These are phyloP conservation scores for Stereum hirsutum DNA, from an alignment of 1,284 basidiomycete genomes.

Conservation along the genomic window DNA sequence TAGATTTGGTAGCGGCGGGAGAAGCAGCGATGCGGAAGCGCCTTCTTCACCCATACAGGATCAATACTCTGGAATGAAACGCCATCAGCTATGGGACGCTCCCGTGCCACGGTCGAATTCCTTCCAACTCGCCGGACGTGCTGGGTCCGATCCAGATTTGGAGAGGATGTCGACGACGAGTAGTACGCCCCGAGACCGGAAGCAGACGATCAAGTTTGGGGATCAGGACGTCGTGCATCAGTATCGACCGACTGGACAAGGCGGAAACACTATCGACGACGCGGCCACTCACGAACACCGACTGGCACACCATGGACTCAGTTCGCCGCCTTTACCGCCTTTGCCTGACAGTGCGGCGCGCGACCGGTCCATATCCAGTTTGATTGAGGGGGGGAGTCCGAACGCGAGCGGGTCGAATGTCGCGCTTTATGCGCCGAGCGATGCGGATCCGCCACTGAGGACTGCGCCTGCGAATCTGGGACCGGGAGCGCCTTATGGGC, in stretches of 20 bases:
- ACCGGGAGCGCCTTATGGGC: no score
- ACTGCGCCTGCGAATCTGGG: no score
- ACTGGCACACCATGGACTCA: constrained; percentile 16
- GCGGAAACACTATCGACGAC: no score
- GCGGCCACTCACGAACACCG: constrained; percentile 47
- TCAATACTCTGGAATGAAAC: constrained; percentile 36
- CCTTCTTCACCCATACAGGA: constrained; percentile 9
- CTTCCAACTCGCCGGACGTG: constrained; percentile 9
- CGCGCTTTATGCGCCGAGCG: no score
- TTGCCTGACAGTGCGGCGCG: no score
- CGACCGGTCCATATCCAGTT: no score
- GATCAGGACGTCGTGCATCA: constrained; percentile 63
- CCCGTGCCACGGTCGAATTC: constrained; percentile 34
- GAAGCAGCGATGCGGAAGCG: not conserved
- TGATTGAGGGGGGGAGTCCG: no score
- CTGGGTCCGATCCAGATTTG: constrained; percentile 14
- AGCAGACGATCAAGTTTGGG: constrained; percentile 69
- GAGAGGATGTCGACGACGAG: constrained; percentile 22
- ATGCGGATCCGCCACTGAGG: no score
- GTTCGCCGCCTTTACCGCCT: no score
- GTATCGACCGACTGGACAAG: constrained; percentile 42
- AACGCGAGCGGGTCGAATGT: no score
- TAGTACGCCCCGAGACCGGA: constrained; percentile 26
- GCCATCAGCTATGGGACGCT: constrained; percentile 78
- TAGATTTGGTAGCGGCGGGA: no score